Evolutionary conservation across 176 grass and related monocot genomes (phyloP), one percentile per base, ranked within the genome.

Genomic region (Oryza brachyantha): DNA sequence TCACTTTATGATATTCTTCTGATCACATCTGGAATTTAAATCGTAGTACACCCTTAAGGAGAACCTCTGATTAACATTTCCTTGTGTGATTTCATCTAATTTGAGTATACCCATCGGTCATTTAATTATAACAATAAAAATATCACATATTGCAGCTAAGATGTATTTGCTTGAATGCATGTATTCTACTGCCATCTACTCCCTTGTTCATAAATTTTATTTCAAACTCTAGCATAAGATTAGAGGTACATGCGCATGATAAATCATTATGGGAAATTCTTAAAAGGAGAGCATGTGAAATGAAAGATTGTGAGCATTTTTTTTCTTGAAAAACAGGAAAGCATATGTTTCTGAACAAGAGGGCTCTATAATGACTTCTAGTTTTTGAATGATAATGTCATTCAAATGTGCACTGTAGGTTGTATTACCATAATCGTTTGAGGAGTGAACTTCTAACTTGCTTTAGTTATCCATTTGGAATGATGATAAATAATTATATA

Each of bases 271-370:
- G 55, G 7, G 3, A 41, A 4, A 28, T 48, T 46, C 1, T 72
- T 62, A 46, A 31, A 81, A 71, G 0, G 39, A 17, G 16, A 38
- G 12, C 7, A 5, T 40, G 61, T 70, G 42, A 16, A 72, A 46
- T 14, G 12, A 13, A 50, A 36, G 21, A 21, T 63, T 38, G 27
- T 11, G 31, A 13, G 58, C 0, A 14, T 37, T 2, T 64, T 12
- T 42, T 10, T 62, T 81, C 9, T 82, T 37, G 4, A 64, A 46
- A 50, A 38, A 34, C 59, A 38, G 21, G 36, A 25, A n/a, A 7
- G 12, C 70, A 64, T 73, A 22, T 73, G n/a, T 74, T 55, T 55
- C 28, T 65, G 24, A 66, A 29, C 60, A 54, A 64, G 40, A 22
- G 54, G n/a, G 38, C n/a, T 41, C 24, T 41, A 25, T 7, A 24